Percentiles rank a stretch among this genome's conserved stretches.
Evolutionary conservation across 2,329 filamentous ascomycete genomes (phyloP).

Genomic region (Trichoderma sp.): DNA sequence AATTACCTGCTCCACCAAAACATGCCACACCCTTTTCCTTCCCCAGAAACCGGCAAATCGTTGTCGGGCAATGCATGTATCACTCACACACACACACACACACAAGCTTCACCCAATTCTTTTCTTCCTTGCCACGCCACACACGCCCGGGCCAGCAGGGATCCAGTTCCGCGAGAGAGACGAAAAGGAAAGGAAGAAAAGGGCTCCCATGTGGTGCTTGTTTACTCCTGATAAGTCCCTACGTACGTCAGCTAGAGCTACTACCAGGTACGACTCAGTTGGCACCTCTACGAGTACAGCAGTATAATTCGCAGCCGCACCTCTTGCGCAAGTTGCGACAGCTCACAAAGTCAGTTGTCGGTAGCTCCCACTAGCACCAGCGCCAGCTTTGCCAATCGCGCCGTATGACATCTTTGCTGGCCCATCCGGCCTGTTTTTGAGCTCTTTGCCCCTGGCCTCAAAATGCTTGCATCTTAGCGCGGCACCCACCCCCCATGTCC

Average conservation of each 20-base stretch:
- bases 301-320: neutral
- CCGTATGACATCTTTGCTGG: slow-evolving; percentile 3
- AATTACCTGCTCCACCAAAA: slow-evolving; percentile 4
- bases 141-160: neutral
- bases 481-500: neutral
- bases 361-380: neutral
- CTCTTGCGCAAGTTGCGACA: neutral
- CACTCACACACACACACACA: neutral
- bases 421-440: neutral
- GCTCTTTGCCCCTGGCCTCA: neutral
- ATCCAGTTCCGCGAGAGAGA: neutral
- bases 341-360: neutral
- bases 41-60: slow-evolving; percentile 23
- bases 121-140: neutral
- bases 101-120: neutral
- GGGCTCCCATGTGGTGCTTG: neutral
- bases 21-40: neutral
- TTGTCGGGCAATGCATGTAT: slow-evolving; percentile 10
- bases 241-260: slow-evolving; percentile 1
- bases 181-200: neutral
- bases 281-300: neutral
- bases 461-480: slow-evolving; percentile 22
- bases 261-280: neutral
- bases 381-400: neutral
- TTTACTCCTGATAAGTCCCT: neutral